These are phyloP conservation scores for Saitozyma podzolica DNA, from an alignment of 768 basidiomycete genomes.

Conservation along the genomic window DNA sequence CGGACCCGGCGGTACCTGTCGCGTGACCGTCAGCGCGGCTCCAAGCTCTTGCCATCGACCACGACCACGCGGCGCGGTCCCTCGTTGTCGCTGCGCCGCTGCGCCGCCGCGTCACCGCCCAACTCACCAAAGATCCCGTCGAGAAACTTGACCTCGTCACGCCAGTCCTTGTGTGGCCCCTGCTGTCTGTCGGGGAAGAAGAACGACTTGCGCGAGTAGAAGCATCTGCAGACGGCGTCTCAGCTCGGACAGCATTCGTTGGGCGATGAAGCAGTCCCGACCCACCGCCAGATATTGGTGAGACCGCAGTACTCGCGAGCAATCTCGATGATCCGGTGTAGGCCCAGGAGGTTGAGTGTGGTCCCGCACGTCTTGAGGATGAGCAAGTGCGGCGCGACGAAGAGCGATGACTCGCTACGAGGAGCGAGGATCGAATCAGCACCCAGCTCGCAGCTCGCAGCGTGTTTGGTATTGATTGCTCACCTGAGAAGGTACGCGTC, in stretches of 20 bases:
- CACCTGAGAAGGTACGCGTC: slow-evolving; percentile 97
- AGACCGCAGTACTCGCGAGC: slow-evolving; percentile 59
- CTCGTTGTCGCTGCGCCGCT: too few species aligned
- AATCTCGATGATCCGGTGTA: slow-evolving; percentile 92
- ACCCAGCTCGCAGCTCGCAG: slow-evolving; percentile 1
- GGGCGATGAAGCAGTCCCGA: neutral
- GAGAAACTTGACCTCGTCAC: slow-evolving; percentile 84
- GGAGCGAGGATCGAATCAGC: too few species aligned
- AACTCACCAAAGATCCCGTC: slow-evolving; percentile 78
- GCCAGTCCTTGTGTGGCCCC: slow-evolving; percentile 93
- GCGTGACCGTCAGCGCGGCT: slow-evolving; percentile 1
- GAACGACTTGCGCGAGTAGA: slow-evolving; percentile 98
- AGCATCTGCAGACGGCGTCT: slow-evolving; percentile 58
- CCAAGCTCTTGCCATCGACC: neutral
- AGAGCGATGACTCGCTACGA: slow-evolving; percentile 90
- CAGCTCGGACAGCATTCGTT: neutral
- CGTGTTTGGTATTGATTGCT: slow-evolving; percentile 31
- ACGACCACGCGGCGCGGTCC: neutral
- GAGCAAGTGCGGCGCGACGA: slow-evolving; percentile 89
- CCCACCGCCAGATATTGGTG: slow-evolving; percentile 65
- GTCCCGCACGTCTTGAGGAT: slow-evolving; percentile 99
- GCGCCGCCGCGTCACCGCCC: neutral
- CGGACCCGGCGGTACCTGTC: slow-evolving; percentile 63
- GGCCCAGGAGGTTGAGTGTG: slow-evolving; percentile 91
- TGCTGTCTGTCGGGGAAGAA: slow-evolving; percentile 97